Conservation (phyloP, 768 basidiomycete species). For the Trametes coccinea region DNA sequence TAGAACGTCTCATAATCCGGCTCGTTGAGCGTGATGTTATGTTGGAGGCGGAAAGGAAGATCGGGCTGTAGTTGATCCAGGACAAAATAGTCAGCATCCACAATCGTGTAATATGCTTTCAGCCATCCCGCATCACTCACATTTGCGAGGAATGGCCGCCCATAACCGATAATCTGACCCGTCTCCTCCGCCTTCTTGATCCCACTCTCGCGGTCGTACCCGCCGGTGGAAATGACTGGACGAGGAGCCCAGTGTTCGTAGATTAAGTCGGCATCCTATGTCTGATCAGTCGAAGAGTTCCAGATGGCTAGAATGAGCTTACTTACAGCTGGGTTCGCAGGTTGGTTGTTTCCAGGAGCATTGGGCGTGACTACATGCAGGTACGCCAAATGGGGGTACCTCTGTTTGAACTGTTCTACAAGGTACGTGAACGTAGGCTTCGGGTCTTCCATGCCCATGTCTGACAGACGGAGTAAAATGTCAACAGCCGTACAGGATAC, state of each 20-base stretch:
- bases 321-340: conserved; percentile 9
- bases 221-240: conserved; percentile 28
- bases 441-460: conserved; percentile 56
- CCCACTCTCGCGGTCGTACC: conserved; percentile 26
- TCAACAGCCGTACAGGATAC: not conserved
- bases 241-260: conserved; percentile 27
- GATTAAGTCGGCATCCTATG: conserved; percentile 25
- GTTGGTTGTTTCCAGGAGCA: conserved; percentile 1
- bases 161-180: conserved; percentile 31
- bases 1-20: conserved; percentile 45
- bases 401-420: conserved; percentile 39
- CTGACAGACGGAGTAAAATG: not conserved
- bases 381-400: conserved; percentile 43
- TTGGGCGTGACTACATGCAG: conserved; percentile 36
- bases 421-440: conserved; percentile 56
- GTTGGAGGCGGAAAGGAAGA: conserved; percentile 39
- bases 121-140: conserved; percentile 20
- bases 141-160: conserved; percentile 31
- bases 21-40: conserved; percentile 35
- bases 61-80: conserved; percentile 39
- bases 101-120: not conserved
- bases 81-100: too few species aligned
- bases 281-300: too few species aligned
- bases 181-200: conserved; percentile 24
- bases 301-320: too few species aligned